A percentile compares a stretch with the other conserved stretches of the same genome.
Conservation (phyloP, 2,329 filamentous ascomycete genomes). For the Ophiobolus disseminans region DNA sequence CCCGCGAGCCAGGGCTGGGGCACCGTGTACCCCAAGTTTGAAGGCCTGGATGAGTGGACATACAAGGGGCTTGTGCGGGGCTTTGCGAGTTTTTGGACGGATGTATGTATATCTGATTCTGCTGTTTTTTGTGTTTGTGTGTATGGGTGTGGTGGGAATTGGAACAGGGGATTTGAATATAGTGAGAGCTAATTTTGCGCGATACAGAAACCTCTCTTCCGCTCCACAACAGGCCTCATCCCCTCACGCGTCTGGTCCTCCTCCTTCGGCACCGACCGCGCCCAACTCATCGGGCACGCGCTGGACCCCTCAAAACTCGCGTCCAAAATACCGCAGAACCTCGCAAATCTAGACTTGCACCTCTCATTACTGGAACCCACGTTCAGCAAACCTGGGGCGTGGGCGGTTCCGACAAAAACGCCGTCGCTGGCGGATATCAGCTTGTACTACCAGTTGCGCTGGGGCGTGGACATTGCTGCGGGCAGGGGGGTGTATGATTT, state of each 20-base stretch:
- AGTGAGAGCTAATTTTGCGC: too few relatives aligned
- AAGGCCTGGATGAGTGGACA: slow-evolving; percentile 34
- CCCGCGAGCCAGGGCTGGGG: slow-evolving; percentile 36
- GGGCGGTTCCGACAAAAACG: slow-evolving; percentile 44
- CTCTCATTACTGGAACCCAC: slow-evolving; percentile 47
- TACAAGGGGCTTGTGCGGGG: slow-evolving; percentile 48
- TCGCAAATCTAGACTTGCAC: slow-evolving; percentile 48
- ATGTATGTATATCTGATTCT: slow-evolving; percentile 38
- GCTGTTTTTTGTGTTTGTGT: not conserved
- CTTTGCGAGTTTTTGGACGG: slow-evolving; percentile 52
- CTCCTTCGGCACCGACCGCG: slow-evolving; percentile 49
- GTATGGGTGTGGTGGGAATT: not conserved
- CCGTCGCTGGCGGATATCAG: slow-evolving; percentile 49
- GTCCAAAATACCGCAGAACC: slow-evolving; percentile 49
- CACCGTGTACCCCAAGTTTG: slow-evolving; percentile 44
- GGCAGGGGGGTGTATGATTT: slow-evolving; percentile 46
- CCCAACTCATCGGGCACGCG: slow-evolving; percentile 49
- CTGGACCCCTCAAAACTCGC: slow-evolving; percentile 49
- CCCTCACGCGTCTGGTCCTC: slow-evolving; percentile 50
- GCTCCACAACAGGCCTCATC: slow-evolving; percentile 51
- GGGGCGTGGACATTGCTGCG: slow-evolving; percentile 49
- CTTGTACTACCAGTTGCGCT: slow-evolving; percentile 49
- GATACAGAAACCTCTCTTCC: slow-evolving; percentile 46
- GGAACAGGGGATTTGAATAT: too few relatives aligned
- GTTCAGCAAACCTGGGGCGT: slow-evolving; percentile 37